Conservation (phyloP, 768 basidiomycete genomes). For the Lactifluus volemus region DNA sequence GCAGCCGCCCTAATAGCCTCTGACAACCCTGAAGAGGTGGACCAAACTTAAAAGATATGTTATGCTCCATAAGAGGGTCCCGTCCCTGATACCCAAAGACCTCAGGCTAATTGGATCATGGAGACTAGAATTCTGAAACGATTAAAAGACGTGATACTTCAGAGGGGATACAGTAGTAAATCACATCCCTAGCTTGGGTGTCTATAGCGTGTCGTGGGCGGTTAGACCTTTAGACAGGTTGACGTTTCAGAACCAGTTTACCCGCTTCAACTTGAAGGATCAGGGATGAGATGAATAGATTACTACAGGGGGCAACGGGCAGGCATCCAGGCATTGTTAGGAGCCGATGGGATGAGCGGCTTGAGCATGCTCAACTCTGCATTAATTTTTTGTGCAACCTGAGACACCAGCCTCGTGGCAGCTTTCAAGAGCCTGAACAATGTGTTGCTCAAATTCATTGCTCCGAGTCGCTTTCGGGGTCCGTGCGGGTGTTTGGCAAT, state of each 20-base stretch:
- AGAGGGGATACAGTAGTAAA: background rate
- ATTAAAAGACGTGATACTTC: background rate
- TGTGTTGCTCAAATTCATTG: background rate
- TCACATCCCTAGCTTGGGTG: background rate
- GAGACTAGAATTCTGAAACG: background rate
- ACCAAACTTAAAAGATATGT: background rate
- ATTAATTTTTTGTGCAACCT: background rate
- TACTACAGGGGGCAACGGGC: background rate
- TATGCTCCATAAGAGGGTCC: background rate
- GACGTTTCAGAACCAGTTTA: background rate
- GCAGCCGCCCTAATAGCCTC: background rate
- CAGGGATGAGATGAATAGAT: background rate
- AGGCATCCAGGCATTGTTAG: background rate
- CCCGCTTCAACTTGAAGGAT: background rate
- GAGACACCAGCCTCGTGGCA: background rate
- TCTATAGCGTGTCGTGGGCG: background rate
- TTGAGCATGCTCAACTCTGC: background rate
- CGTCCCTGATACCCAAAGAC: background rate
- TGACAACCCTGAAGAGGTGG: background rate
- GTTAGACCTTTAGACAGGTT: background rate
- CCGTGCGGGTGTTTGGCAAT: background rate
- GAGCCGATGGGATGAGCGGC: background rate
- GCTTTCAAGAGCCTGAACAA: background rate
- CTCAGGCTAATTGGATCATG: background rate
- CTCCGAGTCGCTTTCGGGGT: background rate